Base-by-base conservation (phyloP, 495 filamentous ascomycete species). In the Penicillium psychrofluorescens region DNA sequence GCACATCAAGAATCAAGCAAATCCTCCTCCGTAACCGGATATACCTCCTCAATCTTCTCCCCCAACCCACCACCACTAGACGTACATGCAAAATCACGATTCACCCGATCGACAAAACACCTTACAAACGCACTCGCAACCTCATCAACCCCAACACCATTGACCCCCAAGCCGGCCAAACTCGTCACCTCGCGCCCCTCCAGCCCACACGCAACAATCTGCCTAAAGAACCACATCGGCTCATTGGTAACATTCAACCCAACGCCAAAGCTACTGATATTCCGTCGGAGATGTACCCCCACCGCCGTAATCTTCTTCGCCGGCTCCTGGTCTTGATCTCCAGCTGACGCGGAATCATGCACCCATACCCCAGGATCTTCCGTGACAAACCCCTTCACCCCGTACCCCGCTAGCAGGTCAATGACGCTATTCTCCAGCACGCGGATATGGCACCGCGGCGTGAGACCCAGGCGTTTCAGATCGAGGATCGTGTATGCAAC, bases 351-450 rank as follows among this genome's bases (percentile, higher is more conserved):
- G 7, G 46, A 8, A n/a, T 53, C 43, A 4, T 44, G 35, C 12
- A 83, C 78, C 90, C 92, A 98, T 9, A 97, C 88, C 0, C 92
- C 92, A 9, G 90, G 88, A 57, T 95, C 80, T 15, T 79, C 75
- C 0, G 83, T 89, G 30, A 76, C 74, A 30, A 76, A 61, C 0
- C 78, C 77, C 9, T 59, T 43, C 8, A 97, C 66, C 8, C 78
- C 78, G 52, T 67, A 75, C 6, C 41, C n/a, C 0, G 33, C 44
- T 6, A 91, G 74, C 0, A 81, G 72, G 2, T 71, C 72, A 7
- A 90, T 83, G 3, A 94, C 80, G 2, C 79, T 80, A 6, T 78
- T 68, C 65, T 98, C 91, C 0, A 98, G 72, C 22, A 86, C 55
- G 22, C 79, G 71, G 5, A 94, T 80, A 55, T 89, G 94, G 50